phyloP scores from a whole-genome alignment of 192 early-diverging fungal genomes.

The Podila epigama region DNA sequence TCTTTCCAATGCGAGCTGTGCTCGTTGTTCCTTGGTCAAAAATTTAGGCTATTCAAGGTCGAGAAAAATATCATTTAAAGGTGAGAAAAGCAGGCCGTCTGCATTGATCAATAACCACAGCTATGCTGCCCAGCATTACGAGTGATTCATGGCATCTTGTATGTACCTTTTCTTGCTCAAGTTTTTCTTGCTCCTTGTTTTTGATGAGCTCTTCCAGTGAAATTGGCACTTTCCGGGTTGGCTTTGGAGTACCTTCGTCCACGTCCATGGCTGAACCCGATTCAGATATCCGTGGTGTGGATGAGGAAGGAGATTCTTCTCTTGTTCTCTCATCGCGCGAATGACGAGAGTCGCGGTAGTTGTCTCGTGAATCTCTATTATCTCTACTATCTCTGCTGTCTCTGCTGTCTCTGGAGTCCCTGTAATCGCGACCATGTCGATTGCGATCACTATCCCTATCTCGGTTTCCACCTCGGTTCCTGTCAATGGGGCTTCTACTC shows the following conservation, averaged over 20 bases:
- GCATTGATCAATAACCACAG: too few relatives aligned
- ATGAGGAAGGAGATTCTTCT: slow-evolving; percentile 9
- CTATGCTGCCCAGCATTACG: too few relatives aligned
- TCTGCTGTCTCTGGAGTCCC: slow-evolving; percentile 25
- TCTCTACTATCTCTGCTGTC: slow-evolving; percentile 22
- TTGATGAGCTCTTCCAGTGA: slow-evolving; percentile 81
- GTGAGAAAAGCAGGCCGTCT: neutral
- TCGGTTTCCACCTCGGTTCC: slow-evolving; percentile 11
- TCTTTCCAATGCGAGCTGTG: slow-evolving; percentile 83
- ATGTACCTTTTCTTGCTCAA: slow-evolving; percentile 62
- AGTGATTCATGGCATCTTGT: neutral
- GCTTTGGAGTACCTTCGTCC: slow-evolving; percentile 3
- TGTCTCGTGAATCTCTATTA: slow-evolving; percentile 15
- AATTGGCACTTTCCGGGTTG: slow-evolving; percentile 62
- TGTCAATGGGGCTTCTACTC: slow-evolving; percentile 9
- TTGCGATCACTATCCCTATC: slow-evolving; percentile 33
- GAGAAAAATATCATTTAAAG: neutral
- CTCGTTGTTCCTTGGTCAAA: slow-evolving; percentile 91
- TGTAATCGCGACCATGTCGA: slow-evolving; percentile 31
- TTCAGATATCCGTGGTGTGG: neutral
- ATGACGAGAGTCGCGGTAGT: slow-evolving; percentile 26
- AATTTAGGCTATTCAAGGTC: slow-evolving; percentile 71
- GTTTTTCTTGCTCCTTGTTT: slow-evolving; percentile 72
- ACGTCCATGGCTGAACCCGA: slow-evolving; percentile 20
- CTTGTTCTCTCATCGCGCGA: slow-evolving; percentile 9